Conservation (phyloP, 1,139 yeast species). For the Kodamaea suecica region DNA sequence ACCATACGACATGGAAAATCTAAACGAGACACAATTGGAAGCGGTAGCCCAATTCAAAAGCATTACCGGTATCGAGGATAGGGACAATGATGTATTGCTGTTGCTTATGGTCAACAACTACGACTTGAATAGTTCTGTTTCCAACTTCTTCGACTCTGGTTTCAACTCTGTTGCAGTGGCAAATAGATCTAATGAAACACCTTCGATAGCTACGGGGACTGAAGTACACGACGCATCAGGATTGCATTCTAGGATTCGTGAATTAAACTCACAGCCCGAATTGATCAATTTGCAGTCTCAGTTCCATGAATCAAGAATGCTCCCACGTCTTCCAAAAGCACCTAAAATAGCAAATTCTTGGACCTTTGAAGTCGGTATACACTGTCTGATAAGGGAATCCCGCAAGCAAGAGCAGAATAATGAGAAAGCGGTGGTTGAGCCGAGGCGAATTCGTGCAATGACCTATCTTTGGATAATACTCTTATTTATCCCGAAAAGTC, state of each 20-base stretch:
- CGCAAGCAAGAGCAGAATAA: conserved; percentile 4
- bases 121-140: conserved; percentile 50
- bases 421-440: background rate
- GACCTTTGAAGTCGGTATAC: conserved; percentile 47
- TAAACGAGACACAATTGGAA: conserved; percentile 5
- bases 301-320: conserved; percentile 31
- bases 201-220: conserved; percentile 9
- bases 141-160: conserved; percentile 51
- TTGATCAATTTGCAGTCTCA: conserved; percentile 32
- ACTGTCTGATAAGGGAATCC: conserved; percentile 29
- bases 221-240: conserved; percentile 10
- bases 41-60: conserved; percentile 35
- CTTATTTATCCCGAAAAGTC: conserved; percentile 44
- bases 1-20: conserved; percentile 3
- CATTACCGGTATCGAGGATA: conserved; percentile 41
- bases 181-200: background rate
- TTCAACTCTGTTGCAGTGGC: conserved; percentile 24
- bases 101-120: conserved; percentile 43
- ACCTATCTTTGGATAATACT: conserved; percentile 38
- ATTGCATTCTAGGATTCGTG: background rate
- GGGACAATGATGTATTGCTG: conserved; percentile 31
- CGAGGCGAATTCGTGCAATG: conserved; percentile 6
- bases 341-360: conserved; percentile 39
- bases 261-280: conserved; percentile 8
- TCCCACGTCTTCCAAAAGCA: conserved; percentile 45